Conservation (phyloP, 1,139 yeast species). For the Geotrichum aggregatum region DNA sequence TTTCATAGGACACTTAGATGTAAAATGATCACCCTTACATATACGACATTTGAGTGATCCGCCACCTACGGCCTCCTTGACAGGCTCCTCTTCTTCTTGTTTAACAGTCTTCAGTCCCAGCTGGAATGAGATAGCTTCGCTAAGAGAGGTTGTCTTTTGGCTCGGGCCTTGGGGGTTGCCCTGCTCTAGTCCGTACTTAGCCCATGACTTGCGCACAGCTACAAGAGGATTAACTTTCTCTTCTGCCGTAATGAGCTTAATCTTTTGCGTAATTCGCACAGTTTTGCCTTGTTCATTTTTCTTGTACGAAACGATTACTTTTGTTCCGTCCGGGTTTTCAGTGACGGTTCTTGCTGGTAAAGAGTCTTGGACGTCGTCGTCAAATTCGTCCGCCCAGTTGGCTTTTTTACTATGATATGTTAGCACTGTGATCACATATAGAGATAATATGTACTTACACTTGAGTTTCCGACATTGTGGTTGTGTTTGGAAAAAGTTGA, state of each 20-base stretch:
- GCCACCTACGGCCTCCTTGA: slow-evolving; percentile 57
- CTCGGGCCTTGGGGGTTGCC: slow-evolving; percentile 82
- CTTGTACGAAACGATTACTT: slow-evolving; percentile 76
- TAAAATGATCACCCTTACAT: slow-evolving; percentile 93
- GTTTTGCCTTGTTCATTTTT: slow-evolving; percentile 70
- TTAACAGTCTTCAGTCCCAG: slow-evolving; percentile 34
- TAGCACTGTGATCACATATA: not conserved
- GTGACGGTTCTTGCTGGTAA: slow-evolving; percentile 56
- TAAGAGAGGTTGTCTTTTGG: slow-evolving; percentile 70
- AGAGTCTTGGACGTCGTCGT: slow-evolving; percentile 28
- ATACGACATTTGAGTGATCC: slow-evolving; percentile 69
- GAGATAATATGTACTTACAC: slow-evolving; percentile 20
- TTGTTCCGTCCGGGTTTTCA: slow-evolving; percentile 81
- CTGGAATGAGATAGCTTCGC: slow-evolving; percentile 60
- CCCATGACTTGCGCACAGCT: slow-evolving; percentile 44
- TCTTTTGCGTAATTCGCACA: slow-evolving; percentile 80
- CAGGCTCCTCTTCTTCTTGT: slow-evolving; percentile 43
- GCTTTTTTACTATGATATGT: slow-evolving; percentile 18
- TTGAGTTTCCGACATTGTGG: slow-evolving; percentile 18
- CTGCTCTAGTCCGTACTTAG: slow-evolving; percentile 79
- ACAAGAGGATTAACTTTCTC: slow-evolving; percentile 61
- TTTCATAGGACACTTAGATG: slow-evolving; percentile 93
- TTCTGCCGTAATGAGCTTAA: slow-evolving; percentile 69
- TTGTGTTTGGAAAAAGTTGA: slow-evolving; percentile 4
- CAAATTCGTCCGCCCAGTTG: slow-evolving; percentile 33